Conservation (phyloP, 2,329 filamentous ascomycete species). For the Penicillium sp. region DNA sequence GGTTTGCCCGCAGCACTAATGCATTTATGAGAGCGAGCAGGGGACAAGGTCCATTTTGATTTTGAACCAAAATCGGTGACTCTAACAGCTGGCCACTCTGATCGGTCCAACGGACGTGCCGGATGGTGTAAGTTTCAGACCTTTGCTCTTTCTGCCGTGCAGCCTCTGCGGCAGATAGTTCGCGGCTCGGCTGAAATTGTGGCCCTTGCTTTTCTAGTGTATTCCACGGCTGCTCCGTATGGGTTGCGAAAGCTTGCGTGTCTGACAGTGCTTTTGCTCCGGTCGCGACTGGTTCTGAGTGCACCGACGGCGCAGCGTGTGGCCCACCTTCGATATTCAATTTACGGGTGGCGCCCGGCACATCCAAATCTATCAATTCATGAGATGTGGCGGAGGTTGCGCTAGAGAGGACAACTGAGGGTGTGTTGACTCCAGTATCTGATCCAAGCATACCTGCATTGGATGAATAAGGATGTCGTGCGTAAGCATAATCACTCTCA, state of each 20-base stretch:
- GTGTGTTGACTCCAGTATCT: conserved; percentile 21
- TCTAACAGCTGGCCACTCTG: conserved; percentile 62
- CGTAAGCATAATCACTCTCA: conserved; percentile 3
- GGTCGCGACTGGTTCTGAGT: conserved; percentile 8
- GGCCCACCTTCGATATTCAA: conserved; percentile 9
- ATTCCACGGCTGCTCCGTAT: neutral
- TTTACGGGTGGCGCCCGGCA: neutral
- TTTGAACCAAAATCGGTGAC: conserved; percentile 90
- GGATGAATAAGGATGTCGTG: conserved; percentile 3
- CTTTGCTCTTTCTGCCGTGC: conserved; percentile 47
- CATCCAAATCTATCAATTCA: conserved; percentile 34
- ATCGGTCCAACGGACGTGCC: conserved; percentile 85
- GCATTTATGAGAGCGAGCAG: conserved; percentile 91
- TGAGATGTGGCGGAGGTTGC: conserved; percentile 33
- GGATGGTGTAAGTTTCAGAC: conserved; percentile 85
- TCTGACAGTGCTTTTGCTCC: neutral
- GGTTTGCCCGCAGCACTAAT: conserved; percentile 76
- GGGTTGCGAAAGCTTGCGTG: neutral
- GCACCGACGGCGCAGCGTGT: conserved; percentile 13
- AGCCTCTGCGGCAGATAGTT: conserved; percentile 32
- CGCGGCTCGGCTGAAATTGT: conserved; percentile 8
- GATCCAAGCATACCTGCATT: conserved; percentile 15
- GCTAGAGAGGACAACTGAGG: conserved; percentile 24
- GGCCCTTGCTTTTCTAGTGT: conserved; percentile 1
- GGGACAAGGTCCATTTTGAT: conserved; percentile 91